Evolutionary conservation across 306 rosid species (phyloP), one percentile per base, ranked within the genome.

Genomic region (Vigna radiata): DNA sequence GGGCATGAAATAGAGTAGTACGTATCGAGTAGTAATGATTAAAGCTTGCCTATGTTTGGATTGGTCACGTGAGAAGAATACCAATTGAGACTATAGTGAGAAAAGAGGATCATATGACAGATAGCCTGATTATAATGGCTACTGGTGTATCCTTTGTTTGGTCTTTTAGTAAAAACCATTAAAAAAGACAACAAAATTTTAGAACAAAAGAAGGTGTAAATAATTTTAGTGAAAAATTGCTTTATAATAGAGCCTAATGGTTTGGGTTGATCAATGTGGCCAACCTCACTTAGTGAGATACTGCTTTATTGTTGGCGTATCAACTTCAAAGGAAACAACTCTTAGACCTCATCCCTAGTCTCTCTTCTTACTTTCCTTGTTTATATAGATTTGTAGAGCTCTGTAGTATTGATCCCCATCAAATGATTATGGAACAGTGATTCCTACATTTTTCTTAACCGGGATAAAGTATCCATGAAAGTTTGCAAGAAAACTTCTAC

Each of bases 371-470:
- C 44, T 39, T 39, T 39, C 44, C 12, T 66, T n/a, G 47, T 63
- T 15, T n/a, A 19, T 11, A 5, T 18, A 12, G 53, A 16, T 1
- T 7, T 7, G 13, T 8, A 50, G 55, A 27, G 1, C 37, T 18
- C 11, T 67, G 13, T 67, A 67, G 37, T 44, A 13, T 67, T 43
- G 7, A 37, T 43, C 39, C 19, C 37, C 72, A 67, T 33, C 72
- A 44, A 67, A 43, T 67, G 41, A 25, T 23, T 44, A 67, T 44
- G 11, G 23, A 44, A 16, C 6, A 50, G 21, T 50, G 19, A n/a
- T 50, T 50, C 21, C 55, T 16, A 10, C 19, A 16, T 49, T 50
- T 15, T 15, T 48, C 15, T 49, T 49, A 5, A 49, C 19, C 16
- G 12, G 4, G 47, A 43, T 10, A 10, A 9, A 11, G 49, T 44